Evolutionary conservation across 441 rosid genomes (phyloP).

Genomic region (California macrophylla): DNA sequence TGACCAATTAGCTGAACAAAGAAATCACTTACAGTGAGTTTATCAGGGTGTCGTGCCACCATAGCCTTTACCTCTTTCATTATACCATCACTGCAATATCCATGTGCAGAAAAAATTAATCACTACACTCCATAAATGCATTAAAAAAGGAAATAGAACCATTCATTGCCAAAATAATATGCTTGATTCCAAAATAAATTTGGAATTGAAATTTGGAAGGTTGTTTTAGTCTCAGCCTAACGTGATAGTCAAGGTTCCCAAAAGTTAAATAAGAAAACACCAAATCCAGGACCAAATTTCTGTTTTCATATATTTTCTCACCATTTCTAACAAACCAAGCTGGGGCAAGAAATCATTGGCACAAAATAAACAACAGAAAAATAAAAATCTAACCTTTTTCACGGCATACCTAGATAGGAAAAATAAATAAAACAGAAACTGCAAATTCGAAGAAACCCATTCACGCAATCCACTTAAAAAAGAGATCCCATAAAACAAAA

Average conservation of each 20-base stretch:
- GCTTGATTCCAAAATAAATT: background rate
- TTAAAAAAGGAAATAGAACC: background rate
- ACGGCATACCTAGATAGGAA: background rate
- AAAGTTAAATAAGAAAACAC: background rate
- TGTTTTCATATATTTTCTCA: background rate
- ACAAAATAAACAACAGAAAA: background rate
- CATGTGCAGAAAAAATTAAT: background rate
- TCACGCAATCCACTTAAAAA: background rate
- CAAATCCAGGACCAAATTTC: background rate
- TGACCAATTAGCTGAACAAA: background rate
- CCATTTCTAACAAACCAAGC: background rate
- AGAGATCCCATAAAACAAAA: background rate
- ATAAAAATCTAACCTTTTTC: background rate
- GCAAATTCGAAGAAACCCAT: background rate
- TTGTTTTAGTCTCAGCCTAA: background rate
- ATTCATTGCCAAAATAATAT: background rate
- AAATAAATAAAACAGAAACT: background rate
- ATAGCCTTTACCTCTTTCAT: constrained; percentile 61
- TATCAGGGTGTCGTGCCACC: constrained; percentile 80
- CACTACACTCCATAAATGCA: background rate
- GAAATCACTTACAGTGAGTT: constrained; percentile 49
- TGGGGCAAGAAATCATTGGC: background rate
- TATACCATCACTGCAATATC: constrained; percentile 52
- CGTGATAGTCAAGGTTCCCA: background rate
- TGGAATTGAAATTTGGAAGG: background rate